Percentiles rank a stretch among this genome's conserved stretches.
These are phyloP conservation scores for Yamadazyma diospyri DNA, from an alignment of 1,139 yeast genomes.

Conservation along the genomic window DNA sequence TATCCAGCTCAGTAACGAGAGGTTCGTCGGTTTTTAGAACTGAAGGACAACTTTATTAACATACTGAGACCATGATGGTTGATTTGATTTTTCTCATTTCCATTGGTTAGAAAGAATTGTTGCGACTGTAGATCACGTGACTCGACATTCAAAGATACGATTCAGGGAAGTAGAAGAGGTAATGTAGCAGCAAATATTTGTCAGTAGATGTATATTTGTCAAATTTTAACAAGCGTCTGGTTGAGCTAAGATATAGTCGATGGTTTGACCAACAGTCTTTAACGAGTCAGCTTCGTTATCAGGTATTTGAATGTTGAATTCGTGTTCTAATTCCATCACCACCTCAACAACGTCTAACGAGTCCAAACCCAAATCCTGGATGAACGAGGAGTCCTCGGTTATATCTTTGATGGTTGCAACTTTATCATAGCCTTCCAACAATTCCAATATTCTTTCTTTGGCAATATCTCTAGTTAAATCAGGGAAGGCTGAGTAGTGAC, in stretches of 20 bases:
- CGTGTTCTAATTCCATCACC: slow-evolving; percentile 85
- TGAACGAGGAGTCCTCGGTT: slow-evolving; percentile 57
- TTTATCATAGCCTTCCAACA: slow-evolving; percentile 79
- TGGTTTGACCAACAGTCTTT: slow-evolving; percentile 79
- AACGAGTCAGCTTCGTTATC: slow-evolving; percentile 83
- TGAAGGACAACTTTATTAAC: slow-evolving; percentile 7
- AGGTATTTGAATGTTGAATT: slow-evolving; percentile 75
- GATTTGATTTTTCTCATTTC: slow-evolving; percentile 14
- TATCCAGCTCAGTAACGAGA: no score
- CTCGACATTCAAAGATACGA: neutral
- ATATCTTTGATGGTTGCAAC: slow-evolving; percentile 49
- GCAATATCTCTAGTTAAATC: slow-evolving; percentile 67
- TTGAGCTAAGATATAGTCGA: slow-evolving; percentile 70
- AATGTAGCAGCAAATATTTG: no score
- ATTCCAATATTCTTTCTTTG: slow-evolving; percentile 70
- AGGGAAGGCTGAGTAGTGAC: slow-evolving; percentile 62
- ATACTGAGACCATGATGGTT: slow-evolving; percentile 16
- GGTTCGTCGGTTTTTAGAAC: neutral
- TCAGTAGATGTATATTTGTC: no score
- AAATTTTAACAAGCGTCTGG: slow-evolving; percentile 67
- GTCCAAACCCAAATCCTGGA: slow-evolving; percentile 79
- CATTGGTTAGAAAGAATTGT: slow-evolving; percentile 13
- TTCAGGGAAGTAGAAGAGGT: neutral
- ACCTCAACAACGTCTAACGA: slow-evolving; percentile 88
- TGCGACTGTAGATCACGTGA: slow-evolving; percentile 4